Percentiles rank a stretch among this genome's conserved stretches.
Evolutionary conservation across 2,329 filamentous ascomycete species (phyloP).

Genomic region (Rutstroemia sydowiana): DNA sequence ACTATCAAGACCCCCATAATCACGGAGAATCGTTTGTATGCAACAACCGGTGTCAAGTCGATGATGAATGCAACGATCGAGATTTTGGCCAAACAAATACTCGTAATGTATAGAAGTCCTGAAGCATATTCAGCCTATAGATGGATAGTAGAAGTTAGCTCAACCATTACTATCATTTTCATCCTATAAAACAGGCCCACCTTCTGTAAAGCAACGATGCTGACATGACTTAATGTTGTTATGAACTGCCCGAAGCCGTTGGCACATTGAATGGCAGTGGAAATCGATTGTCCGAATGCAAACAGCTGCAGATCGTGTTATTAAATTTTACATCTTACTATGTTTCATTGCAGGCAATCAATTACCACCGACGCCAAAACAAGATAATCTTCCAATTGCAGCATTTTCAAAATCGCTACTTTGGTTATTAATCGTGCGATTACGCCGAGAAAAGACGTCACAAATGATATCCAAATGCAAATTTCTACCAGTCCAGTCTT

Average conservation of each 20-base stretch:
- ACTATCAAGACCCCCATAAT: background rate
- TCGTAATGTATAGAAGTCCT: background rate
- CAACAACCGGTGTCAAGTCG: background rate
- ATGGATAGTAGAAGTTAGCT: background rate
- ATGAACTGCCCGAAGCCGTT: slow-evolving; percentile 5
- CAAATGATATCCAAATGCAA: background rate
- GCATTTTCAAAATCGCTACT: background rate
- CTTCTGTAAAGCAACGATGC: background rate
- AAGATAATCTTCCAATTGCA: background rate
- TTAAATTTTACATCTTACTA: background rate
- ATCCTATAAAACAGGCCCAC: background rate
- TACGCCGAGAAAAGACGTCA: background rate
- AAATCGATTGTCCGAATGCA: slow-evolving; percentile 2
- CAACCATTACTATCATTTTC: background rate
- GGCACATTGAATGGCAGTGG: slow-evolving; percentile 5
- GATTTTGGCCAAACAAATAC: slow-evolving; percentile 5
- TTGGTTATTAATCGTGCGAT: background rate
- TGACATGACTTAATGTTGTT: background rate
- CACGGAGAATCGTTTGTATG: background rate
- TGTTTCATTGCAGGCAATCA: background rate
- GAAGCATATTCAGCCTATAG: slow-evolving; percentile 1
- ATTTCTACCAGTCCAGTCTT: slow-evolving; percentile 2
- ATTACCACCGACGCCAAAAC: background rate
- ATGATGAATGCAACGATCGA: background rate
- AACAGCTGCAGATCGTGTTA: background rate